Percentiles rank a stretch among this genome's conserved stretches.
Evolutionary conservation across 164 flowering plant species (phyloP).

Genomic region (Litsea cubeba): DNA sequence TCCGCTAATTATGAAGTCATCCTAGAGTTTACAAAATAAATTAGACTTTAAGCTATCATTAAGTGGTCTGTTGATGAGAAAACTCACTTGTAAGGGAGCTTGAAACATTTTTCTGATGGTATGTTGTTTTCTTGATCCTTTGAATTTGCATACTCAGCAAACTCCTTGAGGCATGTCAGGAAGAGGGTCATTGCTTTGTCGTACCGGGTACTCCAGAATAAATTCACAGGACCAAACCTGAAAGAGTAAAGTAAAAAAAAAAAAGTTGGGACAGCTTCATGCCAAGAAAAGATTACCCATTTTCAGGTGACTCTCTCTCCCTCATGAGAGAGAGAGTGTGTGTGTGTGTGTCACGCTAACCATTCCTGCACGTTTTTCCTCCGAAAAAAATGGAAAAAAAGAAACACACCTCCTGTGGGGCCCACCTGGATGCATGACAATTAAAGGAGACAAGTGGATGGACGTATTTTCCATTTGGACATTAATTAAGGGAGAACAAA

Average conservation of each 20-base stretch:
- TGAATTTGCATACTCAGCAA: constrained; percentile 80
- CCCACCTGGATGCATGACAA: too few species aligned
- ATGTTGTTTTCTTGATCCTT: constrained; percentile 86
- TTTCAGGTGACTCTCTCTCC: background rate
- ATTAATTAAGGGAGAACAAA: too few species aligned
- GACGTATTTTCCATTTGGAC: too few species aligned
- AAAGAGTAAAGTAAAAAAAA: constrained; percentile 1
- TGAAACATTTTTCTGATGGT: constrained; percentile 81
- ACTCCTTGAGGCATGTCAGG: constrained; percentile 87
- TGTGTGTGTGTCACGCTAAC: too few species aligned
- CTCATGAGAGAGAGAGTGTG: too few species aligned
- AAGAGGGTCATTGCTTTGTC: constrained; percentile 96
- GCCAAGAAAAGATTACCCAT: background rate
- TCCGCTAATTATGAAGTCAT: too few species aligned
- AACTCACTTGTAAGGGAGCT: constrained; percentile 90
- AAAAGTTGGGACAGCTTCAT: background rate
- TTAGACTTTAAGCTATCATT: too few species aligned
- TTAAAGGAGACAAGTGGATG: too few species aligned
- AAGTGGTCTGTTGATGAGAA: background rate
- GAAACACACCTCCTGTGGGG: too few species aligned
- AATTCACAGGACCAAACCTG: constrained; percentile 98
- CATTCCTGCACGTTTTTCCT: too few species aligned
- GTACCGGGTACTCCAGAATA: constrained; percentile 98
- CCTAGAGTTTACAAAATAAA: too few species aligned
- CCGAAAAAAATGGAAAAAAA: too few species aligned